Conservation (phyloP, 2,329 filamentous ascomycete species). For the Thyridium curvatum region DNA sequence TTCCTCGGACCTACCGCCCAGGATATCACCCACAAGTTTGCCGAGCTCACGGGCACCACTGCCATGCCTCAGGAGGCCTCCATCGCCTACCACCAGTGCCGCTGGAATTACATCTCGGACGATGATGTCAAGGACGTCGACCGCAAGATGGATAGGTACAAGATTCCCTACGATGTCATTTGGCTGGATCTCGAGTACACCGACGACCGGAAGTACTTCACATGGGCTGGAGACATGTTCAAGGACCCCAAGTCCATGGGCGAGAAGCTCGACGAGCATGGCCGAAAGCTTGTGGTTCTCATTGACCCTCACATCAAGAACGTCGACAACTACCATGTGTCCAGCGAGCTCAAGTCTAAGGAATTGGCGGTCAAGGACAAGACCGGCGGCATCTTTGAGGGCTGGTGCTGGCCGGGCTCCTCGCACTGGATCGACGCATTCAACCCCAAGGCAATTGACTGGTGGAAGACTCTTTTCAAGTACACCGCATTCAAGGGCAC, state of each 20-base stretch:
- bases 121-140: slow-evolving; percentile 97
- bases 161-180: slow-evolving; percentile 97
- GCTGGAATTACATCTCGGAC: slow-evolving; percentile 98
- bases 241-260: slow-evolving; percentile 81
- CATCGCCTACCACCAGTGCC: slow-evolving; percentile 92
- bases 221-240: slow-evolving; percentile 89
- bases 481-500: slow-evolving; percentile 86
- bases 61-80: slow-evolving; percentile 89
- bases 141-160: slow-evolving; percentile 88
- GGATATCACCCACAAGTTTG: slow-evolving; percentile 75
- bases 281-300: slow-evolving; percentile 86
- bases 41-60: slow-evolving; percentile 85
- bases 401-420: slow-evolving; percentile 97
- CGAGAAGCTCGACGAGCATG: slow-evolving; percentile 75
- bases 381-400: slow-evolving; percentile 81
- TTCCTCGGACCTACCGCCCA: slow-evolving; percentile 85
- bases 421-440: slow-evolving; percentile 97
- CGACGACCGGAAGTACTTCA: slow-evolving; percentile 96
- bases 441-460: slow-evolving; percentile 82
- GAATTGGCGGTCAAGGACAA: slow-evolving; percentile 85
- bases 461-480: slow-evolving; percentile 87
- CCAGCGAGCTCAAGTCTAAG: slow-evolving; percentile 76
- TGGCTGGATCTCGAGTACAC: slow-evolving; percentile 99
- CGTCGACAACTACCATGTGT: slow-evolving; percentile 66
- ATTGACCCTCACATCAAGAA: slow-evolving; percentile 99